A percentile compares a stretch with the other conserved stretches of the same genome.
These are phyloP conservation scores for Amanita molliuscula DNA, from an alignment of 768 basidiomycete genomes.

Conservation along the genomic window DNA sequence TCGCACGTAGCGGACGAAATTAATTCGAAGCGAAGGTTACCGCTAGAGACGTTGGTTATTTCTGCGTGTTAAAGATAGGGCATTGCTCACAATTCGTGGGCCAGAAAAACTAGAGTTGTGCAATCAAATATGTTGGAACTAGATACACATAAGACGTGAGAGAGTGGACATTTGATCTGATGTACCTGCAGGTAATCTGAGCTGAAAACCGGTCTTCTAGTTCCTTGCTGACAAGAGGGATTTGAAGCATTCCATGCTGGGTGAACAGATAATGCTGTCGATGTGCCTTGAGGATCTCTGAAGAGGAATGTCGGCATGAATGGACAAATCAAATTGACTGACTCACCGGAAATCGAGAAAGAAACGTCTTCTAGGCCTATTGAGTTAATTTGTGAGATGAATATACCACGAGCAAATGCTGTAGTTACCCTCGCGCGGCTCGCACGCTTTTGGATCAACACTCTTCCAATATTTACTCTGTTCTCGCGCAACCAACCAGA, in stretches of 20 bases:
- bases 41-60: conserved; percentile 34
- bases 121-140: conserved; percentile 76
- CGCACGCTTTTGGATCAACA: conserved; percentile 72
- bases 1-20: conserved; percentile 64
- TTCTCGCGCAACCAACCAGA: conserved; percentile 78
- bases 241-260: conserved; percentile 67
- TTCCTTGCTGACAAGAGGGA: conserved; percentile 61
- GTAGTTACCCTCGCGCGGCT: conserved; percentile 66
- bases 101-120: conserved; percentile 72
- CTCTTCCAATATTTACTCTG: conserved; percentile 91
- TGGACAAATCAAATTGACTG: neutral
- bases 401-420: neutral
- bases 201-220: conserved; percentile 66
- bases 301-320: neutral
- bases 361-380: conserved; percentile 52
- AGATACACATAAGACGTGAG: conserved; percentile 2
- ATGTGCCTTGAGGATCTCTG: conserved; percentile 84
- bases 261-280: conserved; percentile 75
- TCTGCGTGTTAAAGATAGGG: neutral
- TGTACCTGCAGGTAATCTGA: conserved; percentile 88
- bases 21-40: conserved; percentile 81
- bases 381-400: conserved; percentile 1
- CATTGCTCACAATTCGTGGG: conserved; percentile 84
- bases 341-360: conserved; percentile 58
- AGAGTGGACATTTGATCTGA: conserved; percentile 6